A percentile compares a stretch with the other conserved stretches of the same genome.
Evolutionary conservation across 1,284 basidiomycete genomes (phyloP).

Genomic region (Fomes fomentarius): DNA sequence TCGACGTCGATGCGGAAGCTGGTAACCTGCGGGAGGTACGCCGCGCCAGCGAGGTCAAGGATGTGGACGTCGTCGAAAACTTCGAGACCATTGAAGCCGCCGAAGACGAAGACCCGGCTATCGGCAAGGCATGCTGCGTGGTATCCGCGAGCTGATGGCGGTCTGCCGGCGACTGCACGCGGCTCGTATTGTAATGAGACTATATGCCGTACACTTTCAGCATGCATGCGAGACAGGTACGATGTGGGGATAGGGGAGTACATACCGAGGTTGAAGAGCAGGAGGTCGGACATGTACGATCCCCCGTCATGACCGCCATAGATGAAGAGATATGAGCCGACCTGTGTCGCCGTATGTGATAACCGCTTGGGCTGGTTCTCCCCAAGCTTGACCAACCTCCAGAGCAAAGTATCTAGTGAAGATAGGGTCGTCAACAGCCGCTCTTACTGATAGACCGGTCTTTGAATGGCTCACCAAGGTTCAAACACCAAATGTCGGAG

Average conservation of each 20-base stretch:
- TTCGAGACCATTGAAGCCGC: slow-evolving; percentile 83
- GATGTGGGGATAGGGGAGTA: no score
- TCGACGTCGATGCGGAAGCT: slow-evolving; percentile 64
- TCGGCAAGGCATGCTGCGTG: slow-evolving; percentile 84
- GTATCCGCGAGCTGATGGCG: slow-evolving; percentile 81
- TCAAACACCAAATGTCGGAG: slow-evolving; percentile 86
- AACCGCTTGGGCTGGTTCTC: slow-evolving; percentile 72
- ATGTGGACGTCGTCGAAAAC: slow-evolving; percentile 87
- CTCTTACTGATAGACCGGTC: not conserved
- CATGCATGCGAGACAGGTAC: slow-evolving; percentile 4
- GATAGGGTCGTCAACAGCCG: not conserved
- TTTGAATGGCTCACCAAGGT: slow-evolving; percentile 64
- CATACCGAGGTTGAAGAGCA: slow-evolving; percentile 86
- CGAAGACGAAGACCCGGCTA: slow-evolving; percentile 83
- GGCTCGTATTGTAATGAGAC: slow-evolving; percentile 70
- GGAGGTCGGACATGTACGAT: slow-evolving; percentile 78
- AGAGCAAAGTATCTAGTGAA: slow-evolving; percentile 63
- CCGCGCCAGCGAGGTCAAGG: slow-evolving; percentile 85
- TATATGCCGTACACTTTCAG: slow-evolving; percentile 26
- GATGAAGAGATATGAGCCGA: slow-evolving; percentile 93
- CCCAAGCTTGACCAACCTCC: slow-evolving; percentile 65
- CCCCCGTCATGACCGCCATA: slow-evolving; percentile 87
- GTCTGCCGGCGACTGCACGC: slow-evolving; percentile 64
- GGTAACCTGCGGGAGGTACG: slow-evolving; percentile 92
- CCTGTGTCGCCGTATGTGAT: slow-evolving; percentile 87